Conservation (phyloP, 768 basidiomycete species). For the Suillus plorans region DNA sequence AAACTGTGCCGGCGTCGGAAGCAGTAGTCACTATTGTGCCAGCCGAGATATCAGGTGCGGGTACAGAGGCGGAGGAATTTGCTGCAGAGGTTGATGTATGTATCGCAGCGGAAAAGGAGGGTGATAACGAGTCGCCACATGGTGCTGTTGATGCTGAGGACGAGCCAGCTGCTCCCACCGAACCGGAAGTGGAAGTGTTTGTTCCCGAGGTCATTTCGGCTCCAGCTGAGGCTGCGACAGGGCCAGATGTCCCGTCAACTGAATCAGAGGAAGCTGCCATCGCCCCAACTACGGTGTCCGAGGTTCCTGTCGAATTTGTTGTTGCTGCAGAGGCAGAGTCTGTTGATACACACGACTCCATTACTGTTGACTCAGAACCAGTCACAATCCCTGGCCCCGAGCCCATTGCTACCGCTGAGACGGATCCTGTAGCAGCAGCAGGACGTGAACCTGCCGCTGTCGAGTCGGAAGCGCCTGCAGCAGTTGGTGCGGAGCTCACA, state of each 20-base stretch:
- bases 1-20: neutral
- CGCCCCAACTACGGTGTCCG: neutral
- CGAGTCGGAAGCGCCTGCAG: conserved; percentile 1
- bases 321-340: neutral
- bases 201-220: neutral
- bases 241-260: neutral
- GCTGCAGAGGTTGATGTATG: neutral
- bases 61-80: neutral
- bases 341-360: neutral
- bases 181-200: neutral
- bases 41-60: neutral
- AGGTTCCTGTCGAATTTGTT: neutral
- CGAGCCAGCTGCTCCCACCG: neutral
- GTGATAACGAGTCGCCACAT: neutral
- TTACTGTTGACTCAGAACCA: neutral
- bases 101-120: neutral
- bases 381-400: neutral
- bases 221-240: neutral
- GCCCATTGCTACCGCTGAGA: neutral
- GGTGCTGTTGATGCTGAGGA: neutral
- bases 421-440: neutral
- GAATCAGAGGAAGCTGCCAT: neutral
- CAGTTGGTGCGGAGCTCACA: neutral
- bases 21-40: neutral
- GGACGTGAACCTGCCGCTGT: neutral